phyloP scores from a whole-genome alignment of 2,329 filamentous ascomycete genomes.

The Fusarium begoniae region DNA sequence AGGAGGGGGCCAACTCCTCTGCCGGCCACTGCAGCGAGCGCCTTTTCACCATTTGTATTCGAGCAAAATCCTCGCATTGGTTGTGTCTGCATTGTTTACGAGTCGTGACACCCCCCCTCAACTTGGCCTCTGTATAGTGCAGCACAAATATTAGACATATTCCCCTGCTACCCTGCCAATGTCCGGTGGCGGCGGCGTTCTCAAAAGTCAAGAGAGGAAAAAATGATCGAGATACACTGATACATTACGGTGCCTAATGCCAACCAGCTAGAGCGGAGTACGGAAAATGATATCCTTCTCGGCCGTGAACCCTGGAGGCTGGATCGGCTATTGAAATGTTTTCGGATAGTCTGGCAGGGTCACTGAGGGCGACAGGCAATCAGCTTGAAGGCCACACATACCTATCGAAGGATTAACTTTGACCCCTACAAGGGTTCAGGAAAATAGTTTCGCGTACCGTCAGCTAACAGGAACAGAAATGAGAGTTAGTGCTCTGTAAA shows the following conservation, averaged over 20 bases:
- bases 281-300: conserved; percentile 26
- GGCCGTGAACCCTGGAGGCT: conserved; percentile 13
- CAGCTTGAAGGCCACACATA: conserved; percentile 5
- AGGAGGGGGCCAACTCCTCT: conserved; percentile 10
- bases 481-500: not conserved
- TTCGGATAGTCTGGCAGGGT: conserved; percentile 20
- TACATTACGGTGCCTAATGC: not conserved
- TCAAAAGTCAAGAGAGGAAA: not conserved
- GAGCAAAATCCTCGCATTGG: conserved; percentile 13
- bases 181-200: conserved; percentile 16
- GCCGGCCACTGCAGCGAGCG: conserved; percentile 12
- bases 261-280: not conserved
- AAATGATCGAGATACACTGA: conserved; percentile 8
- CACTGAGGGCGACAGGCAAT: conserved; percentile 10
- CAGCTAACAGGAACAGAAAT: conserved; percentile 19
- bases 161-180: conserved; percentile 3
- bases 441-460: conserved; percentile 21
- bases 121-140: not conserved
- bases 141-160: not conserved
- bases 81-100: conserved; percentile 12
- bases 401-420: conserved; percentile 17
- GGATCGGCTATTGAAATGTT: conserved; percentile 26
- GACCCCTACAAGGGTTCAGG: conserved; percentile 9
- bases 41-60: conserved; percentile 27
- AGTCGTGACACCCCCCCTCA: conserved; percentile 4